Evolutionary conservation across 495 filamentous ascomycete species (phyloP), one percentile per base, ranked within the genome.

Genomic region (Xanthoparmelia taractica): DNA sequence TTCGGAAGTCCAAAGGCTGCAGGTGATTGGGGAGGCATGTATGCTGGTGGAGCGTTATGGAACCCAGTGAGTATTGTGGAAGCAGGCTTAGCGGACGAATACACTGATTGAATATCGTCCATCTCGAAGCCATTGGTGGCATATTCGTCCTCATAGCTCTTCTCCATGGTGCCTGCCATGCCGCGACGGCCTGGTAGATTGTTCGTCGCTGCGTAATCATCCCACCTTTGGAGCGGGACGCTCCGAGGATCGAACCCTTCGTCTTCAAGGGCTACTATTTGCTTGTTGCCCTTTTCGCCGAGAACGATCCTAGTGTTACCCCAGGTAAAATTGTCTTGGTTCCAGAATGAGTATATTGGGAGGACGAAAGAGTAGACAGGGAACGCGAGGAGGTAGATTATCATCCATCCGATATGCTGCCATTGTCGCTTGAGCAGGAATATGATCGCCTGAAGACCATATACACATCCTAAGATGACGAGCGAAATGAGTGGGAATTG

Each of bases 341-440:
- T 93, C 94, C 94, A 98, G 85, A 98, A 98, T 0, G 94, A 95
- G 78, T 97, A 98, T 68, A 98, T 75, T 0, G 94, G 94, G 10
- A 98, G 82, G 61, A 96, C 71, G 70, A 98, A 92, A 20, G 86
- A 92, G 77, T 92, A 96, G 68, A 98, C 87, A 0, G 95, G 95
- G 80, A 88, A 96, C 1, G 94, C 95, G 11, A 92, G 68, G 66
- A 98, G 81, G 74, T 98, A 98, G 70, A 98, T 97, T 70, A 97
- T 87, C 91, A 98, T 97, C 94, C 94, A 98, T 55, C 94, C 94
- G 48, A 98, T 80, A 70, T 96, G 91, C 73, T 98, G 91, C 94
- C 94, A 98, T 74, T 97, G 90, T 17, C 95, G 82, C 74, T 92
- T 95, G 66, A 97, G 75, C 67, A 97, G 91, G 79, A 98, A 98